These are phyloP conservation scores for Hypomontagnella monticulosa DNA, from an alignment of 495 filamentous ascomycete species.

Conservation along the genomic window DNA sequence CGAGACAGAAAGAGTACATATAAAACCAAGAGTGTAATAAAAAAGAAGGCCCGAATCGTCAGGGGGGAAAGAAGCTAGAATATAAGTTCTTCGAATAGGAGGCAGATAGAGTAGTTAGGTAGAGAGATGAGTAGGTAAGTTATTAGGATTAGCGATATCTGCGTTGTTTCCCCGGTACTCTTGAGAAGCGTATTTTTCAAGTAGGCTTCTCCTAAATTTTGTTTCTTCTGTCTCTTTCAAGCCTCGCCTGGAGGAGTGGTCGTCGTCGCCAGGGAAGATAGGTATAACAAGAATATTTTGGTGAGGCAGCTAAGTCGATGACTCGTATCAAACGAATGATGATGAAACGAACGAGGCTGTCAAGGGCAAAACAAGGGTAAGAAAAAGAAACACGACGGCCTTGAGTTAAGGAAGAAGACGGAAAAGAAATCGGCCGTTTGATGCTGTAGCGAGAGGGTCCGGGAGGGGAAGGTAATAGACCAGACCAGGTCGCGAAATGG, in stretches of 20 bases:
- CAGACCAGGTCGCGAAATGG: slow-evolving; percentile 48
- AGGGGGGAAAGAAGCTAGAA: no score
- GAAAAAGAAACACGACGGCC: slow-evolving; percentile 40
- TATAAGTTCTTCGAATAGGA: neutral
- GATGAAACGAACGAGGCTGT: slow-evolving; percentile 46
- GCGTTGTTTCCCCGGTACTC: slow-evolving; percentile 9
- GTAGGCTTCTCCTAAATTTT: slow-evolving; percentile 17
- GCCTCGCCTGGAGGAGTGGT: slow-evolving; percentile 41
- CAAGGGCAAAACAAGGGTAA: slow-evolving; percentile 32
- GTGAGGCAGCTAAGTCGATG: slow-evolving; percentile 27
- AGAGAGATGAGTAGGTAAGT: slow-evolving; percentile 6
- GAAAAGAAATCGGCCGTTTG: slow-evolving; percentile 49
- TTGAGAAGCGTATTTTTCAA: slow-evolving; percentile 5
- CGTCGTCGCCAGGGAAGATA: slow-evolving; percentile 13
- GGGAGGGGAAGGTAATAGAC: slow-evolving; percentile 43
- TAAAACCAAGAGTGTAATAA: slow-evolving; percentile 7
- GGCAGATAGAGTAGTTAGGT: neutral
- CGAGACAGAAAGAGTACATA: slow-evolving; percentile 6
- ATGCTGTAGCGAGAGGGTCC: slow-evolving; percentile 48
- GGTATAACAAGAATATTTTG: slow-evolving; percentile 15
- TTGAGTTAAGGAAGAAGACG: slow-evolving; percentile 39
- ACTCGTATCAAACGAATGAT: slow-evolving; percentile 61
- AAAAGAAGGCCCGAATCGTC: no score
- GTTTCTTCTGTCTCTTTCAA: slow-evolving; percentile 21
- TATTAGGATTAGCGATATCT: slow-evolving; percentile 41